phyloP scores from a whole-genome alignment of 805 yeast genomes.

The Metschnikowia drakensbergensis region DNA sequence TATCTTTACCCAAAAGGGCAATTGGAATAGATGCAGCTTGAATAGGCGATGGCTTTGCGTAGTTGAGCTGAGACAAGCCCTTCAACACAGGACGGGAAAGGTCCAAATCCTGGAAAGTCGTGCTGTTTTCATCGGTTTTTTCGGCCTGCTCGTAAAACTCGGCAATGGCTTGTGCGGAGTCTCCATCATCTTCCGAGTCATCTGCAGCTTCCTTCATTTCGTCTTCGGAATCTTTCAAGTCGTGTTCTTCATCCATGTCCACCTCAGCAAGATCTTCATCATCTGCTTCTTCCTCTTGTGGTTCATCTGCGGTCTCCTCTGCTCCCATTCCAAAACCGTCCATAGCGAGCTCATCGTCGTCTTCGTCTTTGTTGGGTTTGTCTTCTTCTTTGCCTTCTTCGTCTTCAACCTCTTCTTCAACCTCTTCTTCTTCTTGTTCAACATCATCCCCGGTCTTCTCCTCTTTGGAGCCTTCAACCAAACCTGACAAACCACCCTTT shows the following conservation, averaged over 20 bases:
- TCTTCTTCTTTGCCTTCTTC: conserved; percentile 11
- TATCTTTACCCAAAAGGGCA: conserved; percentile 89
- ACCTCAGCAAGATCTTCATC: conserved; percentile 17
- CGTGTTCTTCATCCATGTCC: conserved; percentile 17
- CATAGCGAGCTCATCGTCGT: conserved; percentile 40
- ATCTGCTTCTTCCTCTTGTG: conserved; percentile 9
- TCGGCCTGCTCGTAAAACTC: conserved; percentile 56
- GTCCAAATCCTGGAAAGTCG: conserved; percentile 69
- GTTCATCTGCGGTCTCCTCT: conserved; percentile 27
- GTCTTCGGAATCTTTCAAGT: conserved; percentile 19
- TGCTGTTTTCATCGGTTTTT: conserved; percentile 49
- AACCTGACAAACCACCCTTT: conserved; percentile 68
- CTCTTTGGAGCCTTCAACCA: conserved; percentile 30
- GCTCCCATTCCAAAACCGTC: conserved; percentile 48
- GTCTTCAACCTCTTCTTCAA: conserved; percentile 29
- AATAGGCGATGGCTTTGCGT: conserved; percentile 87
- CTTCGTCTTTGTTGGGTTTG: conserved; percentile 25
- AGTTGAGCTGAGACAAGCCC: conserved; percentile 77
- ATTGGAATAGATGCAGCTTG: conserved; percentile 93
- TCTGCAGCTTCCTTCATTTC: conserved; percentile 13
- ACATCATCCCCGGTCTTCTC: conserved; percentile 13
- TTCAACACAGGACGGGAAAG: conserved; percentile 88
- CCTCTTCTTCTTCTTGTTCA: conserved; percentile 21
- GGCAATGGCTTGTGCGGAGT: conserved; percentile 79
- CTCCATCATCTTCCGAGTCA: conserved; percentile 43